These are phyloP conservation scores for Alternaria sp. DNA, from an alignment of 2,329 filamentous ascomycete genomes.

Conservation along the genomic window DNA sequence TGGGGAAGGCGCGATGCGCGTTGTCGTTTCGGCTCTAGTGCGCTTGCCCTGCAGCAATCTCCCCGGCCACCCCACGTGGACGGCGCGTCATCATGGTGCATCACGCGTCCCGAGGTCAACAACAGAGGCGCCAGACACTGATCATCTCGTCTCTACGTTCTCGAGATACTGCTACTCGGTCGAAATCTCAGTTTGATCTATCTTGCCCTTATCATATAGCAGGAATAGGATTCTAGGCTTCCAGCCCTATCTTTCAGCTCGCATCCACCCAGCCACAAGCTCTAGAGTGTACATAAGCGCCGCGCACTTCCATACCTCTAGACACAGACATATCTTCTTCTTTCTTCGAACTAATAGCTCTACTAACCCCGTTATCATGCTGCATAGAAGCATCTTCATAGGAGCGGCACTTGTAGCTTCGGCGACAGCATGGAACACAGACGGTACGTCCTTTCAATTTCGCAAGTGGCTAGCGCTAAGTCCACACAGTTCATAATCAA, in stretches of 20 bases:
- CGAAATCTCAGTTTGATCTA: not conserved
- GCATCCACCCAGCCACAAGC: constrained; percentile 1
- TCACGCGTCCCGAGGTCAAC: constrained; percentile 8
- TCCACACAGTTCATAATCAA: constrained; percentile 47
- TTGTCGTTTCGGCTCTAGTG: constrained; percentile 7
- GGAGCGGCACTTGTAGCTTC: constrained; percentile 21
- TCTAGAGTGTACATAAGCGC: not conserved
- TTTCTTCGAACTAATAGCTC: not conserved
- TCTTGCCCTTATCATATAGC: not conserved
- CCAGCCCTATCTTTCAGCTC: not conserved
- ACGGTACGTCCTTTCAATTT: constrained; percentile 26
- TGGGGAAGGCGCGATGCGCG: not conserved
- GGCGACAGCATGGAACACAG: constrained; percentile 39
- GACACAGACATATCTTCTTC: not conserved
- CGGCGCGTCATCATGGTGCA: constrained; percentile 14
- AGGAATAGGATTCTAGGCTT: not conserved
- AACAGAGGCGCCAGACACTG: not conserved
- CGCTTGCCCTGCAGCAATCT: not conserved
- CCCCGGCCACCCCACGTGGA: not conserved
- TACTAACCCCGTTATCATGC: not conserved
- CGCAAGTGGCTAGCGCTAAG: constrained; percentile 7
- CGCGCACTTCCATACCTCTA: not conserved
- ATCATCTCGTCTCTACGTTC: not conserved
- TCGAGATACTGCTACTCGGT: not conserved
- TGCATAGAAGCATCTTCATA: not conserved